phyloP scores from a whole-genome alignment of 1,139 yeast genomes.

The Kodamaea arcana region DNA sequence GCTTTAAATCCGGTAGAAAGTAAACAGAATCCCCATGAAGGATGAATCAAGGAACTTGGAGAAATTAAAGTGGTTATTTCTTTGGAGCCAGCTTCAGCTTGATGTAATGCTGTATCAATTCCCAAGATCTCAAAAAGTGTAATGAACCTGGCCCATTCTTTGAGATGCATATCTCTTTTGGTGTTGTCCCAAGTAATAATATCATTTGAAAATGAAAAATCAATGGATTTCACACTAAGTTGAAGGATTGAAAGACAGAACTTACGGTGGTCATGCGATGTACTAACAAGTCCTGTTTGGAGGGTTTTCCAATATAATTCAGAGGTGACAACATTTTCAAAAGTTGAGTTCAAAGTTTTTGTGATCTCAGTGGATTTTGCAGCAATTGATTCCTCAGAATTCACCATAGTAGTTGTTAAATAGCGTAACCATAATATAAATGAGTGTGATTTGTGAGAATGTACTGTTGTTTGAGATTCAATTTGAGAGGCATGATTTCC shows the following conservation, averaged over 20 bases:
- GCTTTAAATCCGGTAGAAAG: conserved; percentile 75
- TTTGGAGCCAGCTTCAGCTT: conserved; percentile 70
- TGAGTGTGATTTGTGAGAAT: conserved; percentile 39
- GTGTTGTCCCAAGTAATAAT: conserved; percentile 47
- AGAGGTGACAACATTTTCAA: conserved; percentile 30
- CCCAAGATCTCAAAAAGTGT: conserved; percentile 79
- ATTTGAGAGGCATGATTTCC: too few relatives aligned
- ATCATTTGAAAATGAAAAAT: conserved; percentile 33
- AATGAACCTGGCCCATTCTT: conserved; percentile 68
- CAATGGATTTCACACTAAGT: conserved; percentile 50
- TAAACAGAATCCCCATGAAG: conserved; percentile 71
- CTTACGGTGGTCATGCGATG: conserved; percentile 68
- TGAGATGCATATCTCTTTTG: conserved; percentile 27
- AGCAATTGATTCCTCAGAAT: too few relatives aligned
- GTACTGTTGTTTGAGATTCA: conserved; percentile 21
- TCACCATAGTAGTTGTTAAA: too few relatives aligned
- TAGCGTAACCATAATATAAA: conserved; percentile 56
- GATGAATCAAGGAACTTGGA: conserved; percentile 48
- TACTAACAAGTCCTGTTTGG: conserved; percentile 54
- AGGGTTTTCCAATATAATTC: conserved; percentile 55
- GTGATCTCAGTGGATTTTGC: too few relatives aligned
- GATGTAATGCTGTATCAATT: conserved; percentile 82
- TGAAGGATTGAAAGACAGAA: conserved; percentile 67
- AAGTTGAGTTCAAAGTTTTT: conserved; percentile 17
- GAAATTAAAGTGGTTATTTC: conserved; percentile 61